phyloP scores from a whole-genome alignment of 1,284 basidiomycete species.

The Athelia psychrophila region DNA sequence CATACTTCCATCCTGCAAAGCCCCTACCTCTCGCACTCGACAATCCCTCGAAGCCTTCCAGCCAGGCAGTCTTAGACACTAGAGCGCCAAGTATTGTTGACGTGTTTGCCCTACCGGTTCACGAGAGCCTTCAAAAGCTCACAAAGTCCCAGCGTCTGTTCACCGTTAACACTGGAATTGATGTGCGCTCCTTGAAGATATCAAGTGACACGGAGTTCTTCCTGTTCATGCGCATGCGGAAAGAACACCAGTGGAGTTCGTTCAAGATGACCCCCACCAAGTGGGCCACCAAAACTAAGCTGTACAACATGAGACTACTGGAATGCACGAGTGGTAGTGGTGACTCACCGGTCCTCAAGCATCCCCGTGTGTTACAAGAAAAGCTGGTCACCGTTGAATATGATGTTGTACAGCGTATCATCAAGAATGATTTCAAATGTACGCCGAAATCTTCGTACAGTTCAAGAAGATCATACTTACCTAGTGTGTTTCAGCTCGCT shows the following conservation, averaged over 20 bases:
- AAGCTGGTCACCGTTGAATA: background rate
- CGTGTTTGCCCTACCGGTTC: too few species aligned
- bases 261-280: constrained; percentile 4
- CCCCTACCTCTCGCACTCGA: too few species aligned
- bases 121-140: too few species aligned
- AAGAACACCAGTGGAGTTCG: constrained; percentile 3
- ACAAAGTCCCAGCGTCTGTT: background rate
- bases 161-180: background rate
- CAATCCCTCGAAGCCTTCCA: too few species aligned
- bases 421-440: background rate
- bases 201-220: constrained; percentile 3
- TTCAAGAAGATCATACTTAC: too few species aligned
- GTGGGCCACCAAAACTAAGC: background rate
- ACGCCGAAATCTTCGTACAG: background rate
- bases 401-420: background rate
- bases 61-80: too few species aligned
- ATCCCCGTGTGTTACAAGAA: background rate
- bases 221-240: constrained; percentile 8
- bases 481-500: too few species aligned
- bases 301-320: background rate
- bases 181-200: background rate
- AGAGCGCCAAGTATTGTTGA: too few species aligned
- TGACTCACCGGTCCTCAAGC: background rate
- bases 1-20: too few species aligned
- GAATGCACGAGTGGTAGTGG: background rate